phyloP scores from a whole-genome alignment of 139 green algal species.

The Chlamydomonas asymmetrica region DNA sequence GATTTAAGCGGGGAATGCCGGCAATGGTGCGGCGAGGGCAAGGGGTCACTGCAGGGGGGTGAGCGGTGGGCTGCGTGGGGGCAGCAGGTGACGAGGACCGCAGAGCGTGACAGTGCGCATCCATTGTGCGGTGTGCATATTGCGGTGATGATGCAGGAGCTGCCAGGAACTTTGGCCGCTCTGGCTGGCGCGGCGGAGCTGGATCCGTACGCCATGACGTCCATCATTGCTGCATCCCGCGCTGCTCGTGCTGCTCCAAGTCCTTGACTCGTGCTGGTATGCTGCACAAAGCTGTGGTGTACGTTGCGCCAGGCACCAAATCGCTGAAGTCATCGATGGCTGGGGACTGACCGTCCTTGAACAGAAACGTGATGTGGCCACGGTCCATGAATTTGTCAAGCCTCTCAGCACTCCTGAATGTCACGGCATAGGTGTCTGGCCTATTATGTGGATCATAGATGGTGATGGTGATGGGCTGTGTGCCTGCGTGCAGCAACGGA shows the following conservation, averaged over 20 bases:
- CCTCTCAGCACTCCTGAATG: neutral
- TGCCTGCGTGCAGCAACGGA: constrained; percentile 7
- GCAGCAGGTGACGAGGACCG: no score
- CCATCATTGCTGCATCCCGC: no score
- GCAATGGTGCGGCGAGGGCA: no score
- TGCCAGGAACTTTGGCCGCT: no score
- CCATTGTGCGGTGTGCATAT: no score
- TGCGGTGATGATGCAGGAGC: no score
- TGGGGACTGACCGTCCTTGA: neutral
- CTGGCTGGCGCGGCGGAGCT: no score
- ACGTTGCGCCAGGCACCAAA: constrained; percentile 2
- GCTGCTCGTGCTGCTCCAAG: constrained; percentile 2
- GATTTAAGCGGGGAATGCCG: no score
- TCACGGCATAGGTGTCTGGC: neutral
- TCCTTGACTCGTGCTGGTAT: constrained; percentile 4
- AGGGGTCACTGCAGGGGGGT: no score
- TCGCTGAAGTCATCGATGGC: constrained; percentile 1
- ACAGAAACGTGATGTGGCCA: neutral
- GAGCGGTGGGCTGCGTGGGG: no score
- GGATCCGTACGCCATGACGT: no score
- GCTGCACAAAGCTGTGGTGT: constrained; percentile 2
- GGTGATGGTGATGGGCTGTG: neutral
- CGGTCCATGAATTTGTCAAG: constrained; percentile 7
- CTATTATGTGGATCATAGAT: neutral
- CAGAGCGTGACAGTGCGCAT: no score